A percentile compares a stretch with the other conserved stretches of the same genome.
Evolutionary conservation across 768 basidiomycete genomes (phyloP).

Genomic region (Pulveroboletus frians): DNA sequence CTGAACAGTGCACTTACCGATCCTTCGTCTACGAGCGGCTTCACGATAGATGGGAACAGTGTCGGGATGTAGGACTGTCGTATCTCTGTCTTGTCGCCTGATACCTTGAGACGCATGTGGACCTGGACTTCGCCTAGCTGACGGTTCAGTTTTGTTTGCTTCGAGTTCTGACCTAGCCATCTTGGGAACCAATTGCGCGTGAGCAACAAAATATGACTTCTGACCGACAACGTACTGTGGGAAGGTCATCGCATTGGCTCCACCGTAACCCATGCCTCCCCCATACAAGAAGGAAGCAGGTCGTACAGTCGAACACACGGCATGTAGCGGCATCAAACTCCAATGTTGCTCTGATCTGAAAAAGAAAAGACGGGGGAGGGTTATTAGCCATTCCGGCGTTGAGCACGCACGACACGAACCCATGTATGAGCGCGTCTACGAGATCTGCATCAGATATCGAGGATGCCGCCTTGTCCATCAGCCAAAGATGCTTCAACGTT

Average conservation of each 20-base stretch:
- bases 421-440: constrained; percentile 89
- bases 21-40: constrained; percentile 71
- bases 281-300: constrained; percentile 87
- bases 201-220: background rate
- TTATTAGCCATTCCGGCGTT: background rate
- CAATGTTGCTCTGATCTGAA: constrained; percentile 89
- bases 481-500: constrained; percentile 63
- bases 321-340: constrained; percentile 91
- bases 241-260: constrained; percentile 67
- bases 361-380: background rate
- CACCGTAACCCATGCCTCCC: constrained; percentile 55
- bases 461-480: constrained; percentile 85
- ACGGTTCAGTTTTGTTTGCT: constrained; percentile 73
- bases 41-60: constrained; percentile 75
- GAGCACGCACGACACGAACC: constrained; percentile 41
- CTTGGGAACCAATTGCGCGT: constrained; percentile 36
- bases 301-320: constrained; percentile 81
- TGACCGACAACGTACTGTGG: constrained; percentile 59
- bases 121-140: constrained; percentile 88
- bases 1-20: constrained; percentile 48
- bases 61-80: constrained; percentile 88
- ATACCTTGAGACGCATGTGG: constrained; percentile 91
- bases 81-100: constrained; percentile 86
- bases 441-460: constrained; percentile 94
- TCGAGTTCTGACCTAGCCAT: constrained; percentile 98